Base-by-base conservation (phyloP, 192 early-diverging fungal genomes). In the Mycoemilia scoparia region DNA sequence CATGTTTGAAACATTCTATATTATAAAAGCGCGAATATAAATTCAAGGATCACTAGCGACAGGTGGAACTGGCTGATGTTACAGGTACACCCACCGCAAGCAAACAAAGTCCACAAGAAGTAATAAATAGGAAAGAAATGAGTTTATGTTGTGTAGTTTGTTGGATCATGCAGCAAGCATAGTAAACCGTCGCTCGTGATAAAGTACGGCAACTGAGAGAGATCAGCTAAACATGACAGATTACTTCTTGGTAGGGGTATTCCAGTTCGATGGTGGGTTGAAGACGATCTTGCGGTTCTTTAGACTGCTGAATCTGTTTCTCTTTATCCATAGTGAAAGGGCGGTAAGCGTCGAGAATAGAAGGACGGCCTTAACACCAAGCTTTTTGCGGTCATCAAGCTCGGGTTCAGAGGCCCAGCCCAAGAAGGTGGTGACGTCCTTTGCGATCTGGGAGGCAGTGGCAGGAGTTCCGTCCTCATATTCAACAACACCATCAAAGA, bases 341-440 rank as follows among this genome's bases (percentile, higher is more conserved):
- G 64, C 68, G 4, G 81, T 70, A 56, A 89, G 57, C 33, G 63
- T 52, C 20, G 69, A 59, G 53, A 76, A 54, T 30, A 97, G 46
- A 15, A 76, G 54, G 29, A 89, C 39, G 8, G 80, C 73, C 77
- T 92, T 91, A 66, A 82, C 49, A 25, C 92, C 92, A 68, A 88
- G 80, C 75, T 76, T 82, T 75, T 95, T 97, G 43, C 89, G 73
- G 32, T 95, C 84, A 46, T 95, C 92, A 36, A 87, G 79, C 54
- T 97, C 92, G 21, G 89, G 89, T 66, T 92, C 89, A 16, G 84
- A 74, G n/a, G 87, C 80, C 89, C 89, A 97, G 43, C 75, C 65
- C 30, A 97, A 63, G 71, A 92, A 97, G 17, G 77, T 76, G 14
- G 79, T 69, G 3, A 97, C 89, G 63, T 97, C 92, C 76, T 90